phyloP scores from a whole-genome alignment of 495 filamentous ascomycete species.

The Platismatia glauca region DNA sequence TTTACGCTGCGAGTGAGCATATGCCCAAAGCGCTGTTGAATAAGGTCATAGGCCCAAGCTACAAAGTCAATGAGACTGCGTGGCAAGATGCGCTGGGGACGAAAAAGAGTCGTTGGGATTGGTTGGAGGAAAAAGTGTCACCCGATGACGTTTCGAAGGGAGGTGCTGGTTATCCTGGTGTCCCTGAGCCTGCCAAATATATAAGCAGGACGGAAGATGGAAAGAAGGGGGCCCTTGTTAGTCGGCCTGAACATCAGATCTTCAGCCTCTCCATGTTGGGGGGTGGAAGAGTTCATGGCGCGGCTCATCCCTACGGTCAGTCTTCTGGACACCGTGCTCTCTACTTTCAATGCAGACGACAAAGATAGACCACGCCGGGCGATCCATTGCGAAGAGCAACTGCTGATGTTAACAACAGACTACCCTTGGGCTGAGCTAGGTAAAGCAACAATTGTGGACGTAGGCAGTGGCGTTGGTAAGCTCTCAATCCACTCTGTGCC shows the following conservation, averaged over 20 bases:
- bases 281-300: slow-evolving; percentile 29
- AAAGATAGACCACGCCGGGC: no score
- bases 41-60: slow-evolving; percentile 23
- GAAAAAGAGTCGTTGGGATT: slow-evolving; percentile 30
- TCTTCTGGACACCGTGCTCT: no score
- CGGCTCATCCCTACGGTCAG: slow-evolving; percentile 28
- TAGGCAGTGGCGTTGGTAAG: slow-evolving; percentile 34
- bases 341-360: no score
- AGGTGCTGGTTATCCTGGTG: slow-evolving; percentile 10
- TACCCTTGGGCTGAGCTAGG: slow-evolving; percentile 33
- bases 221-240: slow-evolving; percentile 11
- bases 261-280: slow-evolving; percentile 32
- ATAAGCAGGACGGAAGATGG: neutral
- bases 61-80: slow-evolving; percentile 26
- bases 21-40: slow-evolving; percentile 28
- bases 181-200: slow-evolving; percentile 4
- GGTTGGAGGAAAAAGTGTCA: slow-evolving; percentile 28
- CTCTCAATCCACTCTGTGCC: no score
- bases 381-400: no score
- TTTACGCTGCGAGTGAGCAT: slow-evolving; percentile 29
- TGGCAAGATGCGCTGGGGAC: slow-evolving; percentile 30
- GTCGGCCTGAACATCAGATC: slow-evolving; percentile 28
- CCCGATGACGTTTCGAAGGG: slow-evolving; percentile 10
- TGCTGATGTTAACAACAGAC: slow-evolving; percentile 18
- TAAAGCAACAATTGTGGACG: slow-evolving; percentile 31